Percentiles rank a stretch among this genome's conserved stretches.
These are phyloP conservation scores for Pachysandra terminalis DNA, from an alignment of 164 flowering plant species.

Conservation along the genomic window DNA sequence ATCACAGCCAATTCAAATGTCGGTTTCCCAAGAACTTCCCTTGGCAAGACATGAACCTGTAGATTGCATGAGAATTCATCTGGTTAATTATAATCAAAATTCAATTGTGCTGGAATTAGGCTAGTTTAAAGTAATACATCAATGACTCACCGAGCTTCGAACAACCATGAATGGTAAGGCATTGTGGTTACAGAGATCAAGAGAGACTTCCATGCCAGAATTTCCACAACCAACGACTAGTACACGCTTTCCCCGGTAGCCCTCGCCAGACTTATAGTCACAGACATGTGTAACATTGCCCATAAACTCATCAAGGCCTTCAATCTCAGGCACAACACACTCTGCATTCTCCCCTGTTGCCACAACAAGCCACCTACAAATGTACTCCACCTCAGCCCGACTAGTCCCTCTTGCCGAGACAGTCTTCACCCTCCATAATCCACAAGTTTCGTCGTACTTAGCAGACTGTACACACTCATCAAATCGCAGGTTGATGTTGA, in stretches of 20 bases:
- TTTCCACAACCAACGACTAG: conserved; percentile 84
- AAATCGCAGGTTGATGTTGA: conserved; percentile 57
- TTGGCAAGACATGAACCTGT: conserved; percentile 87
- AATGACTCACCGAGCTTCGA: conserved; percentile 59
- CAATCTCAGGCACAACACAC: conserved; percentile 55
- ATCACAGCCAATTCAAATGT: conserved; percentile 52
- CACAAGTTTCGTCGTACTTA: conserved; percentile 54
- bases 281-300: conserved; percentile 53
- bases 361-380: conserved; percentile 71
- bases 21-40: conserved; percentile 63
- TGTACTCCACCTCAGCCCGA: conserved; percentile 47
- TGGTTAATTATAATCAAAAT: too few relatives aligned
- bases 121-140: neutral
- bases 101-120: neutral
- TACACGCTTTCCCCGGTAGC: conserved; percentile 44
- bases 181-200: conserved; percentile 71
- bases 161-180: conserved; percentile 67
- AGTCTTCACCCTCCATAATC: conserved; percentile 69
- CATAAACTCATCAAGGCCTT: conserved; percentile 47
- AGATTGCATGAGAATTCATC: neutral
- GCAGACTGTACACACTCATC: conserved; percentile 71
- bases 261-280: conserved; percentile 60
- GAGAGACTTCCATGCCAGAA: conserved; percentile 82
- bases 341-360: conserved; percentile 91
- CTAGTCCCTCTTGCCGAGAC: conserved; percentile 1